These are phyloP conservation scores for Cymbopogon flexuosus DNA, from an alignment of 202 grass and related monocot species.

Conservation along the genomic window DNA sequence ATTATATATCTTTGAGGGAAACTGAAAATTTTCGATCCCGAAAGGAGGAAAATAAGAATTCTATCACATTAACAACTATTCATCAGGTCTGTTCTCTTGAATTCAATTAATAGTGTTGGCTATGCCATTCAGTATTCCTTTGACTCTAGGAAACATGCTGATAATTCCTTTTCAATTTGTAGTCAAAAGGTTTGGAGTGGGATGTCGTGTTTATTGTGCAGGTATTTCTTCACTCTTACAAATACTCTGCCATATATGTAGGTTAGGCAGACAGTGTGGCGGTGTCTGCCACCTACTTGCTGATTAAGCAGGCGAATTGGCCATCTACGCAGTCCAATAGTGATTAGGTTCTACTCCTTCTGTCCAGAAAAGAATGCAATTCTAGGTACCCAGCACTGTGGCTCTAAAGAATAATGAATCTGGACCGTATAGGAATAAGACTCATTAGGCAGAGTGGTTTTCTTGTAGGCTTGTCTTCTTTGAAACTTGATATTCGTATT, in stretches of 20 bases:
- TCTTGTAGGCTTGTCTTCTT: not conserved
- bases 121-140: constrained; percentile 6
- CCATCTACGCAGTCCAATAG: not conserved
- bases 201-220: constrained; percentile 92
- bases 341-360: not conserved
- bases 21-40: constrained; percentile 77
- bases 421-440: not conserved
- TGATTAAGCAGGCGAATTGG: not conserved
- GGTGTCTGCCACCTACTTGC: not conserved
- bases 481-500: not conserved
- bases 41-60: constrained; percentile 82
- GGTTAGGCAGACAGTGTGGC: not conserved
- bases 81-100: constrained; percentile 64
- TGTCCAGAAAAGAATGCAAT: not conserved
- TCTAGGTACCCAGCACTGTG: not conserved
- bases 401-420: not conserved
- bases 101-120: constrained; percentile 5
- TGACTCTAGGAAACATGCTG: not conserved
- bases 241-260: not conserved
- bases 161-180: constrained; percentile 37
- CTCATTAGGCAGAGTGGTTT: not conserved
- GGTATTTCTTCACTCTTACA: constrained; percentile 48
- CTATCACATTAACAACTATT: constrained; percentile 88
- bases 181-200: constrained; percentile 99
- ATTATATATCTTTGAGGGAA: constrained; percentile 83